These are phyloP conservation scores for Lignosus rhinocerotis DNA, from an alignment of 1,284 basidiomycete genomes.

Conservation along the genomic window DNA sequence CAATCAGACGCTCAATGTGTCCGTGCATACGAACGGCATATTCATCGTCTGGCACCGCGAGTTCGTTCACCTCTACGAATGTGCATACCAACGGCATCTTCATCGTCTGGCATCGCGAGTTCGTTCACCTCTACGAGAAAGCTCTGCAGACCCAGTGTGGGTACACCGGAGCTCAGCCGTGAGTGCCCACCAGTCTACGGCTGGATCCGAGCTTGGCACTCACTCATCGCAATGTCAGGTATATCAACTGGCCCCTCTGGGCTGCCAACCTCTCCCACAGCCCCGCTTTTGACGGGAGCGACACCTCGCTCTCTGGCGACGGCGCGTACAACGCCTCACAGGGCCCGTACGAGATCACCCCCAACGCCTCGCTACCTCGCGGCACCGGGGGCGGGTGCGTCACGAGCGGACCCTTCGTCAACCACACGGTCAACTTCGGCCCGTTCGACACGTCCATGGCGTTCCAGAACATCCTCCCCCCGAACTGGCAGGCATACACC, in stretches of 20 bases:
- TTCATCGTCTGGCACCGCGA: conserved; percentile 3
- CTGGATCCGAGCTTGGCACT: too few relatives aligned
- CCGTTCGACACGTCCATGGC: not conserved
- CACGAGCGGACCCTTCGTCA: not conserved
- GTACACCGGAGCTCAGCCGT: not conserved
- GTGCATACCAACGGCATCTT: not conserved
- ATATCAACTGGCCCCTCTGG: conserved; percentile 1
- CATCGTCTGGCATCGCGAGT: conserved; percentile 1
- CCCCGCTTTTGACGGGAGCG: conserved; percentile 1
- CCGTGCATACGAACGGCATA: not conserved
- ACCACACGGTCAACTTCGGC: not conserved
- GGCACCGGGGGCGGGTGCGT: conserved; percentile 1
- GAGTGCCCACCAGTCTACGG: not conserved
- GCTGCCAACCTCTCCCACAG: not conserved
- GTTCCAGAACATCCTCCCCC: not conserved
- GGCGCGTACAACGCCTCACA: not conserved
- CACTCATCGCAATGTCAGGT: not conserved
- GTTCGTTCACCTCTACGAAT: too few relatives aligned
- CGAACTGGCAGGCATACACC: conserved; percentile 1
- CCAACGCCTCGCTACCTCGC: not conserved
- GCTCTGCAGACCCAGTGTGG: not conserved
- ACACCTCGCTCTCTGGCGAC: not conserved
- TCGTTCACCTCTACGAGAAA: not conserved
- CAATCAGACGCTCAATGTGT: conserved; percentile 1
- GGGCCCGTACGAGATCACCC: not conserved